Evolutionary conservation across 2,329 filamentous ascomycete genomes (phyloP).

Genomic region (Karstenula rhodostoma): DNA sequence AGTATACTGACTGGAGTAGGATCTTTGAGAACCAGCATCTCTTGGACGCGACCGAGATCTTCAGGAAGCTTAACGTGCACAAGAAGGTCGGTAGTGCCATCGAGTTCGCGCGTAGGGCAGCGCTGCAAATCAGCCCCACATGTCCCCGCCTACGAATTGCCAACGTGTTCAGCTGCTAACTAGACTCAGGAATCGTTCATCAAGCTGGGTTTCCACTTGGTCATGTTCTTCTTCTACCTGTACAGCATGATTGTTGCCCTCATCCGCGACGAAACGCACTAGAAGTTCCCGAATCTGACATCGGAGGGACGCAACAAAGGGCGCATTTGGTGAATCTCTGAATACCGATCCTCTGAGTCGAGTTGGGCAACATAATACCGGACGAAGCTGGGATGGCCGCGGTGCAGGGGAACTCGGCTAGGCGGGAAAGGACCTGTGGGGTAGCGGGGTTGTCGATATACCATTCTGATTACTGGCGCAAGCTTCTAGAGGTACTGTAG

Average conservation of each 20-base stretch:
- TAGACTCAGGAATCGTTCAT: conserved; percentile 86
- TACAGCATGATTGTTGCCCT: conserved; percentile 98
- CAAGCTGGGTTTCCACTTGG: conserved; percentile 96
- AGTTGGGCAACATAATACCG: not conserved
- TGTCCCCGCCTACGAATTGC: not conserved
- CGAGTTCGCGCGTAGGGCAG: not conserved
- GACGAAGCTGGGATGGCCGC: not conserved
- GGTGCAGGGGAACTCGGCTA: not conserved
- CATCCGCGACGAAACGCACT: conserved; percentile 92
- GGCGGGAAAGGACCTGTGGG: conserved; percentile 11
- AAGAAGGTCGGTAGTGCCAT: conserved; percentile 76
- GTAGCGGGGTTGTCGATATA: conserved; percentile 17
- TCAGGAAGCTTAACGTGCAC: conserved; percentile 97
- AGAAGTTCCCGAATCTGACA: conserved; percentile 47
- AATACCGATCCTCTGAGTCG: not conserved
- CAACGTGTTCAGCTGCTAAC: conserved; percentile 21
- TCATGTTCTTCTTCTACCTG: conserved; percentile 99
- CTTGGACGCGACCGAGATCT: conserved; percentile 97
- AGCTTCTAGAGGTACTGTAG: conserved; percentile 11
- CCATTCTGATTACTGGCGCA: conserved; percentile 11
- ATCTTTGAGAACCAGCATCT: conserved; percentile 98
- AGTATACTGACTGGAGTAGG: conserved; percentile 62
- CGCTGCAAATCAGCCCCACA: not conserved
- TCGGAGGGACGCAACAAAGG: conserved; percentile 36
- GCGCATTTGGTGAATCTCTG: not conserved